Conservation (phyloP, 1,284 basidiomycete species). For the Ceratobasidium sp. region DNA sequence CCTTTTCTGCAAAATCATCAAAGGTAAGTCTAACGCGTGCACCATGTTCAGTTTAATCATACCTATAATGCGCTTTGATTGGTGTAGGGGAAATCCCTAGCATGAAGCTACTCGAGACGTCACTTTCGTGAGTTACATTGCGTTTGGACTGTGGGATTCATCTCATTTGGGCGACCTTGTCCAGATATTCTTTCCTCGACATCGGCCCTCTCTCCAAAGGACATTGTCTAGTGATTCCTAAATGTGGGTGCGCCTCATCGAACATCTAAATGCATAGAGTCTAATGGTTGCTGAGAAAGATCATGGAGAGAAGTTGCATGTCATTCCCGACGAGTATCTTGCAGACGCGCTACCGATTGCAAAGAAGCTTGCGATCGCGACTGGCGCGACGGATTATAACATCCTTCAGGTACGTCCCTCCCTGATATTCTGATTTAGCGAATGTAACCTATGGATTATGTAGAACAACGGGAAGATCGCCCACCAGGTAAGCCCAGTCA, state of each 20-base stretch:
- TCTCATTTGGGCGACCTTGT: not conserved
- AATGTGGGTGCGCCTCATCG: conserved; percentile 66
- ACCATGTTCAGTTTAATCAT: not conserved
- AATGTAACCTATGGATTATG: not conserved
- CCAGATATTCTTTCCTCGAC: conserved; percentile 84
- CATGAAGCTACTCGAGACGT: conserved; percentile 85
- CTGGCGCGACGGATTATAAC: conserved; percentile 85
- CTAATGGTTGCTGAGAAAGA: conserved; percentile 65
- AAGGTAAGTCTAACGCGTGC: conserved; percentile 69
- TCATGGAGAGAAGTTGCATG: conserved; percentile 80
- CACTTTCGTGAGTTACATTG: conserved; percentile 65
- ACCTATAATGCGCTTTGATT: not conserved
- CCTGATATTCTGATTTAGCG: not conserved
- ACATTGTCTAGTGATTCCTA: conserved; percentile 90
- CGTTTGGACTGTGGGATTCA: no score
- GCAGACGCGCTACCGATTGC: conserved; percentile 79
- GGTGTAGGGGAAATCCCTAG: conserved; percentile 65
- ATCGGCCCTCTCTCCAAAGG: conserved; percentile 88
- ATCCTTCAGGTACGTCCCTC: conserved; percentile 69
- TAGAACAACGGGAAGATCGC: conserved; percentile 90
- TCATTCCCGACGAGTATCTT: conserved; percentile 84
- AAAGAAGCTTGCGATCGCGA: conserved; percentile 87
- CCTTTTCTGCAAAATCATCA: conserved; percentile 92
- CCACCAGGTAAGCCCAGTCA: conserved; percentile 68
- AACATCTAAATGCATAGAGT: no score